Evolutionary conservation across 2,329 filamentous ascomycete genomes (phyloP).

Genomic region (Dactylellina leptospora): DNA sequence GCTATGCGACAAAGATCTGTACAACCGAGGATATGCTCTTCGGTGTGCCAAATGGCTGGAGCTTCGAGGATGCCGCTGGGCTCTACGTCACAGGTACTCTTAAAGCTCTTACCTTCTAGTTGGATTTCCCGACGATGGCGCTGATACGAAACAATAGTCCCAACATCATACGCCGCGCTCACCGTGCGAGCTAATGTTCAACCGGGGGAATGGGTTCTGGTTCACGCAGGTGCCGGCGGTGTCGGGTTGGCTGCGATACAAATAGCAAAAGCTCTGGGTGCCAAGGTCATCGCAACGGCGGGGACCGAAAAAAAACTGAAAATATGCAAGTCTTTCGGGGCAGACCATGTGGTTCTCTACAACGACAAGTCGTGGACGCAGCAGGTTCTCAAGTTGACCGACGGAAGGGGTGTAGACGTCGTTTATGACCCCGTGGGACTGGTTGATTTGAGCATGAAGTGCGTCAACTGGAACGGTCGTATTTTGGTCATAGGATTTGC

Average conservation of each 20-base stretch:
- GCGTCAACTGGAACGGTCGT: conserved; percentile 90
- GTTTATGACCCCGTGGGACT: conserved; percentile 94
- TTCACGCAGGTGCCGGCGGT: conserved; percentile 91
- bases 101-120: neutral
- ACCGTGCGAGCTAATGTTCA: conserved; percentile 80
- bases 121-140: neutral
- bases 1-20: conserved; percentile 79
- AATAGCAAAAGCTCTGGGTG: conserved; percentile 89
- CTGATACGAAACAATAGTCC: conserved; percentile 64
- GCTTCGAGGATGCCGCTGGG: conserved; percentile 82
- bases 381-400: conserved; percentile 79
- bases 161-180: conserved; percentile 85
- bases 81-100: conserved; percentile 76
- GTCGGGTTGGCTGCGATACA: conserved; percentile 92
- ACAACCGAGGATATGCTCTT: conserved; percentile 73
- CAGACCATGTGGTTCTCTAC: conserved; percentile 85
- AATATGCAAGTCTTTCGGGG: conserved; percentile 80
- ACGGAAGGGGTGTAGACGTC: conserved; percentile 80
- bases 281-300: conserved; percentile 91
- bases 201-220: conserved; percentile 82
- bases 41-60: conserved; percentile 81
- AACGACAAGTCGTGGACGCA: conserved; percentile 70
- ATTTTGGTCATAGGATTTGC: conserved; percentile 90
- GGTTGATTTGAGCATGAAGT: conserved; percentile 87
- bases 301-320: conserved; percentile 81